Evolutionary conservation across 106 monocot species (phyloP).

Genomic region (Acanthochlamys bracteata): DNA sequence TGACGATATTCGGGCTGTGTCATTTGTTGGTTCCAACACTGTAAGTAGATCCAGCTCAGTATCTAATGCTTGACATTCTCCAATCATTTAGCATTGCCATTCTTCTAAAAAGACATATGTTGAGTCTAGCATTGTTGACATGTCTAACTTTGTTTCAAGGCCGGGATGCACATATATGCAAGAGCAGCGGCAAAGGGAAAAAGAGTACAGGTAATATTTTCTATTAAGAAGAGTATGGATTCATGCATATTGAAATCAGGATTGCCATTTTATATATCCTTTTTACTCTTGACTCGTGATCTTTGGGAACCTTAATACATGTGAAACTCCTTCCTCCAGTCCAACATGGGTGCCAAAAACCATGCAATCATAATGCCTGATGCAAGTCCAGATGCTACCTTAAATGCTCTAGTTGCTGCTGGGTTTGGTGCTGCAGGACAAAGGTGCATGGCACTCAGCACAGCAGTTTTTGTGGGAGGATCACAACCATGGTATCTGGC

Average conservation of each 20-base stretch:
- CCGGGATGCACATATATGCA: constrained; percentile 98
- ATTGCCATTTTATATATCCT: background rate
- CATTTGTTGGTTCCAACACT: constrained; percentile 97
- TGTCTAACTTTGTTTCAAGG: constrained; percentile 27
- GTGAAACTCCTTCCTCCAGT: constrained; percentile 31
- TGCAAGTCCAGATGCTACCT: constrained; percentile 72
- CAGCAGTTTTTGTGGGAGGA: constrained; percentile 83
- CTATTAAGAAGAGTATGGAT: background rate
- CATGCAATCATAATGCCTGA: constrained; percentile 95
- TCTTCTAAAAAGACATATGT: too few species aligned
- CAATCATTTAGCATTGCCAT: too few species aligned
- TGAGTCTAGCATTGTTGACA: too few species aligned
- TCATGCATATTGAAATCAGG: background rate
- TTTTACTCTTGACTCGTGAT: background rate
- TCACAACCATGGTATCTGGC: constrained; percentile 68
- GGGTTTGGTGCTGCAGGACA: constrained; percentile 99
- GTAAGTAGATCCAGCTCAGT: constrained; percentile 38
- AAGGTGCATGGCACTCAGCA: constrained; percentile 98
- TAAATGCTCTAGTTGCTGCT: constrained; percentile 91
- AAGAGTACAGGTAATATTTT: constrained; percentile 69
- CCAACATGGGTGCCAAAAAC: constrained; percentile 99
- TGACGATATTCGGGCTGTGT: constrained; percentile 86
- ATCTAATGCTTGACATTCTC: constrained; percentile 1
- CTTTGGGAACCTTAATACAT: background rate
- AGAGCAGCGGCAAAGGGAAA: constrained; percentile 92